Evolutionary conservation across 179 eudicot species (phyloP).

Genomic region (Heliamphora pulchella): DNA sequence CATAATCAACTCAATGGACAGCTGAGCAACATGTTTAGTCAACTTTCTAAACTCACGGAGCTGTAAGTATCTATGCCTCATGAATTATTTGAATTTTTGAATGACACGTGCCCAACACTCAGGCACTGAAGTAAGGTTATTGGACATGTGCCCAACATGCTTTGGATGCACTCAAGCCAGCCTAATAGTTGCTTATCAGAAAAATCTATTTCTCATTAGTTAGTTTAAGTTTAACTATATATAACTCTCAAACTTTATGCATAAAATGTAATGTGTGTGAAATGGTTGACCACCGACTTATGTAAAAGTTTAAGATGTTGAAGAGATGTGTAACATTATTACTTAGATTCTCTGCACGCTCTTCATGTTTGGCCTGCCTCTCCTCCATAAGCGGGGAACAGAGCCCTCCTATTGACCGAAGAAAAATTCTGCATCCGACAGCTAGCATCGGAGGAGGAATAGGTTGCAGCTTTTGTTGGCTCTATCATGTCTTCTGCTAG

Average conservation of each 20-base stretch:
- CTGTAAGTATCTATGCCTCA: slow-evolving; percentile 36
- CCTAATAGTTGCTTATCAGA: neutral
- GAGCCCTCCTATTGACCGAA: too few relatives aligned
- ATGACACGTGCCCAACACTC: neutral
- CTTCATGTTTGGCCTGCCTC: too few relatives aligned
- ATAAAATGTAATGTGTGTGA: neutral
- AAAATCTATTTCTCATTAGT: neutral
- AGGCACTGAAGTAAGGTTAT: neutral
- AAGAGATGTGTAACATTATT: too few relatives aligned
- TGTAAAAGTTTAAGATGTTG: too few relatives aligned
- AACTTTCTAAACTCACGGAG: slow-evolving; percentile 41
- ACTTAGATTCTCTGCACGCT: too few relatives aligned
- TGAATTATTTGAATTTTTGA: neutral
- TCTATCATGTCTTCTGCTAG: too few relatives aligned
- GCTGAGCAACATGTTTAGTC: slow-evolving; percentile 45
- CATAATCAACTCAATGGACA: slow-evolving; percentile 51
- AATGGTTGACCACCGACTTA: too few relatives aligned
- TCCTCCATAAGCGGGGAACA: too few relatives aligned
- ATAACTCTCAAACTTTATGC: neutral
- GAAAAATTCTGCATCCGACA: too few relatives aligned
- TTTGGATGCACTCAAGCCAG: neutral
- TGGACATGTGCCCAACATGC: neutral
- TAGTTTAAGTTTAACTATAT: neutral
- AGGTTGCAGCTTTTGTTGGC: too few relatives aligned
- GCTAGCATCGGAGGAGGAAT: too few relatives aligned